phyloP scores from a whole-genome alignment of 768 basidiomycete genomes.

The Nidularia pulvinata region DNA sequence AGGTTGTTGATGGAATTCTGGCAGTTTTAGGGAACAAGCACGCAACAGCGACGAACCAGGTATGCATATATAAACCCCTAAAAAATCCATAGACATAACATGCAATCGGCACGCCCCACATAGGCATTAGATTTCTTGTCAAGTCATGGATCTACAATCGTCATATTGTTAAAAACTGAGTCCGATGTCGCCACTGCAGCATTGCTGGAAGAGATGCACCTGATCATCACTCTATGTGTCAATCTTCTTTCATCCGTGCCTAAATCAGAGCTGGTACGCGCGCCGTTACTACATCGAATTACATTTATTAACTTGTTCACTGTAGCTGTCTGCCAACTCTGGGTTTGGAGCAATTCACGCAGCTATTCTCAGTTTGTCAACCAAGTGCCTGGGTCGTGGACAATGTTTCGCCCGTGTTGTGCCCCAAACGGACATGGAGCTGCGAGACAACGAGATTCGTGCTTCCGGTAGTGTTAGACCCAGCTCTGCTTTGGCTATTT shows the following conservation, averaged over 20 bases:
- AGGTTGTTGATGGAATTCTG: conserved; percentile 76
- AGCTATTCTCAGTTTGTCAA: conserved; percentile 73
- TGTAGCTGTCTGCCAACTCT: conserved; percentile 58
- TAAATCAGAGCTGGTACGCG: conserved; percentile 74
- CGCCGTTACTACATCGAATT: neutral
- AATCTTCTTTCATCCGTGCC: conserved; percentile 72
- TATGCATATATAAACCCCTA: conserved; percentile 13
- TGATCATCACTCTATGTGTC: conserved; percentile 73
- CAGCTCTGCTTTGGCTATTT: neutral
- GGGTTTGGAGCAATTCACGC: conserved; percentile 88
- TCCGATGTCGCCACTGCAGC: conserved; percentile 59
- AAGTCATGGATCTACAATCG: conserved; percentile 81
- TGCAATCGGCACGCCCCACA: neutral
- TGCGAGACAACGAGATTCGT: conserved; percentile 47
- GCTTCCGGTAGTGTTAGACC: conserved; percentile 47
- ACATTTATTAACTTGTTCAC: neutral
- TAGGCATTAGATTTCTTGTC: conserved; percentile 83
- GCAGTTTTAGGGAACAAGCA: conserved; percentile 77
- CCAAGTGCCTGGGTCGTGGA: conserved; percentile 63
- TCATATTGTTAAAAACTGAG: conserved; percentile 81
- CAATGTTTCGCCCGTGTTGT: conserved; percentile 56
- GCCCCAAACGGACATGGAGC: conserved; percentile 70
- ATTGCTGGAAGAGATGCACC: conserved; percentile 76
- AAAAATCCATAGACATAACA: neutral
- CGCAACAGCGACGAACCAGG: conserved; percentile 69